phyloP scores from a whole-genome alignment of 2,329 filamentous ascomycete genomes.

The Paecilomyces sp. region DNA sequence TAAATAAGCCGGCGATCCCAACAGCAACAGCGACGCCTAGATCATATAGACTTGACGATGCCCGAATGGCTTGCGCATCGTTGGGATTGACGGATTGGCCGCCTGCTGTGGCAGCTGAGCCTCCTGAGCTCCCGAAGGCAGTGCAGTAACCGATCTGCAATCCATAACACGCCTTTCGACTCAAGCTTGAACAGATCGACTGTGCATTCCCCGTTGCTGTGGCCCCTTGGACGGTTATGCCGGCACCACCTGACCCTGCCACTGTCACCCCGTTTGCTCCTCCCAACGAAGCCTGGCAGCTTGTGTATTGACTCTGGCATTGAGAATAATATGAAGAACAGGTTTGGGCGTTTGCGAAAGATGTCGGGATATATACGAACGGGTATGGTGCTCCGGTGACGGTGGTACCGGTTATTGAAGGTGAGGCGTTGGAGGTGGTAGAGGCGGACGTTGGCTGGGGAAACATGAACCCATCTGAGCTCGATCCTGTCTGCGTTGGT shows the following conservation, averaged over 20 bases:
- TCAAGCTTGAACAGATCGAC: slow-evolving; percentile 41
- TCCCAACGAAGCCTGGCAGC: slow-evolving; percentile 39
- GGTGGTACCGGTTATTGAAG: slow-evolving; percentile 30
- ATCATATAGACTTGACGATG: slow-evolving; percentile 33
- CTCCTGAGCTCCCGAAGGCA: slow-evolving; percentile 24
- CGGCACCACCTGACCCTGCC: slow-evolving; percentile 38
- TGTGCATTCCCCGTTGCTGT: slow-evolving; percentile 34
- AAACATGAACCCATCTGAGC: slow-evolving; percentile 26
- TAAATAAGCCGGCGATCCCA: slow-evolving; percentile 40
- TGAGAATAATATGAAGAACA: slow-evolving; percentile 49
- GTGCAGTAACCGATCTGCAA: slow-evolving; percentile 41
- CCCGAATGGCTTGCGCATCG: slow-evolving; percentile 18
- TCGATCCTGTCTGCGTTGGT: slow-evolving; percentile 13
- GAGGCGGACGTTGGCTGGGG: slow-evolving; percentile 24
- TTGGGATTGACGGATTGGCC: slow-evolving; percentile 8
- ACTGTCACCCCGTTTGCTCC: slow-evolving; percentile 48
- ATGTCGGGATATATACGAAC: slow-evolving; percentile 47
- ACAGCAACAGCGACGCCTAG: slow-evolving; percentile 35
- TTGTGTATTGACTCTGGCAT: slow-evolving; percentile 42
- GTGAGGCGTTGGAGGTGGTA: slow-evolving; percentile 15
- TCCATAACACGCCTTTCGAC: slow-evolving; percentile 41
- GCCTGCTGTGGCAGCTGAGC: slow-evolving; percentile 3
- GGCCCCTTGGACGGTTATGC: slow-evolving; percentile 41
- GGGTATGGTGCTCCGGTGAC: slow-evolving; percentile 45
- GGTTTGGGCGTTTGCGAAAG: slow-evolving; percentile 43